Percentiles rank a stretch among this genome's conserved stretches.
Conservation (phyloP, 129 eudicot species). For the Helianthus annuus region DNA sequence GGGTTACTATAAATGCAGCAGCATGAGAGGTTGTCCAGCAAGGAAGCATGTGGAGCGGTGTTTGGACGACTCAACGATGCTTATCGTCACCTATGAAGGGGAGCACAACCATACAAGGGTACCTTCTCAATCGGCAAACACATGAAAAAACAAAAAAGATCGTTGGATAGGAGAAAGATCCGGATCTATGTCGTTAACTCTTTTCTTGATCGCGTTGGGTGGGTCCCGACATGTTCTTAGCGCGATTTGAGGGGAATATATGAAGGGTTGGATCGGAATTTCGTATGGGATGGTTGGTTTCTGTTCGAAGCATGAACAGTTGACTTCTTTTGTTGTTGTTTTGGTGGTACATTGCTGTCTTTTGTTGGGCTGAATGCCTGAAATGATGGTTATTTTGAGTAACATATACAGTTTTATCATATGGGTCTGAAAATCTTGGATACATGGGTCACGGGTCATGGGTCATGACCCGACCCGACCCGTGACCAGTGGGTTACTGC, state of each 20-base stretch:
- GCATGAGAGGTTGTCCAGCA: slow-evolving; percentile 97
- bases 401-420: not conserved
- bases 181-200: slow-evolving; percentile 20
- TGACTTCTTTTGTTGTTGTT: slow-evolving; percentile 15
- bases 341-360: slow-evolving; percentile 27
- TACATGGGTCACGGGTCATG: too few species aligned
- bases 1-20: slow-evolving; percentile 98
- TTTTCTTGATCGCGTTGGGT: slow-evolving; percentile 42
- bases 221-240: slow-evolving; percentile 35
- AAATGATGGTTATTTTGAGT: slow-evolving; percentile 15
- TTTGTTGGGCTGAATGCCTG: slow-evolving; percentile 24
- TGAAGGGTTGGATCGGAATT: slow-evolving; percentile 19
- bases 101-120: slow-evolving; percentile 86
- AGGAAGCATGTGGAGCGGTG: slow-evolving; percentile 96
- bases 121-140: slow-evolving; percentile 73
- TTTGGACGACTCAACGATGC: slow-evolving; percentile 87
- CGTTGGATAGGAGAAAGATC: not conserved
- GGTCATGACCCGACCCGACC: too few species aligned
- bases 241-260: slow-evolving; percentile 26
- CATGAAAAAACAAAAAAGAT: slow-evolving; percentile 30
- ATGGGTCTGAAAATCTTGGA: too few species aligned
- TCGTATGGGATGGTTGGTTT: slow-evolving; percentile 7
- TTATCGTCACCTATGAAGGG: slow-evolving; percentile 92
- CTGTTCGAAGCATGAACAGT: slow-evolving; percentile 22
- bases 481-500: too few species aligned